Conservation (phyloP, 768 basidiomycete genomes). For the Hydnum rufescens region DNA sequence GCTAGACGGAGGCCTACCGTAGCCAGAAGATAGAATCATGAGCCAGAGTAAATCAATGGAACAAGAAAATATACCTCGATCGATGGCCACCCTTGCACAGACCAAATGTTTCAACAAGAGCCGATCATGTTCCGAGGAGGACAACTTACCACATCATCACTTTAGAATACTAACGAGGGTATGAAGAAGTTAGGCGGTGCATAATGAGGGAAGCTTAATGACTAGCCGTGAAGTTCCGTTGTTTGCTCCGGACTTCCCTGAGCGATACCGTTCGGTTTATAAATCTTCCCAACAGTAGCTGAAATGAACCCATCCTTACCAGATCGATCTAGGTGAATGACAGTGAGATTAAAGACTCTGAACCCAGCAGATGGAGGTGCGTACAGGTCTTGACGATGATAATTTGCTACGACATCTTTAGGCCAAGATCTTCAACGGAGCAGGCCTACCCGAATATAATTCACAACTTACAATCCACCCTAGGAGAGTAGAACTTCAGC, state of each 20-base stretch:
- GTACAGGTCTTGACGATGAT: background rate
- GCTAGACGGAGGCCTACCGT: conserved; percentile 65
- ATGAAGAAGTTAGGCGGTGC: background rate
- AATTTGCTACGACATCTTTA: background rate
- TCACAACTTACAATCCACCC: conserved; percentile 45
- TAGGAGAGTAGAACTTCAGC: conserved; percentile 13
- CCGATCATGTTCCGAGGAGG: background rate
- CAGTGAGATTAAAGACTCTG: background rate
- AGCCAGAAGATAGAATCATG: no score
- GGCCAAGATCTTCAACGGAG: no score
- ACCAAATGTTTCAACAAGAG: background rate
- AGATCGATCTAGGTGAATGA: conserved; percentile 1
- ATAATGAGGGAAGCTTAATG: background rate
- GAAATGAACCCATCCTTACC: background rate
- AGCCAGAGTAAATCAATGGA: no score
- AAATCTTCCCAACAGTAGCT: no score
- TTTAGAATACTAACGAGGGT: conserved; percentile 19
- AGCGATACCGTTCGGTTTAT: background rate
- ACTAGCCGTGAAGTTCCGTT: conserved; percentile 67
- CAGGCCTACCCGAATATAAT: no score
- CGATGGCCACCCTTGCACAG: conserved; percentile 66
- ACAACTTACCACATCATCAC: conserved; percentile 69
- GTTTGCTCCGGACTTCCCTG: conserved; percentile 80
- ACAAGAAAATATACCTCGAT: conserved; percentile 38
- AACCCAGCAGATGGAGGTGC: background rate